Percentiles rank a stretch among this genome's conserved stretches.
Conservation (phyloP, 1,139 yeast species). For the Wickerhamomyces sp. region DNA sequence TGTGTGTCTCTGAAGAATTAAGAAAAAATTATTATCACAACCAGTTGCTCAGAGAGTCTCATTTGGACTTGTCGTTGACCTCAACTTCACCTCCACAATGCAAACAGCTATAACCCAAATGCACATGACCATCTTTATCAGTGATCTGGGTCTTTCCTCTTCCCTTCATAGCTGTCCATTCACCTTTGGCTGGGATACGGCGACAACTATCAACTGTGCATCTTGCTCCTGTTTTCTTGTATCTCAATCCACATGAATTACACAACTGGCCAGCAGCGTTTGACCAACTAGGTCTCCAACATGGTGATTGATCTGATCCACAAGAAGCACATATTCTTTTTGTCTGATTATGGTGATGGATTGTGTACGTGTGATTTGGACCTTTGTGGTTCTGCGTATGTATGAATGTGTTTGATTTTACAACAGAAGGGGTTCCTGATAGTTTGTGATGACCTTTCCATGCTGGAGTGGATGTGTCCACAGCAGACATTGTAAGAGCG, state of each 20-base stretch:
- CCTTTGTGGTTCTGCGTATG: slow-evolving; percentile 25
- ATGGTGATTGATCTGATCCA: slow-evolving; percentile 88
- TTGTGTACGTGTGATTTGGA: slow-evolving; percentile 24
- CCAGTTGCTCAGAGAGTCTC: too few species aligned
- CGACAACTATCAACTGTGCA: slow-evolving; percentile 74
- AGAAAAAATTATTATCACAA: neutral
- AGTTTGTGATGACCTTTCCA: slow-evolving; percentile 15
- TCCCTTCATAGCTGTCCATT: slow-evolving; percentile 84
- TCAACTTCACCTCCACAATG: slow-evolving; percentile 63
- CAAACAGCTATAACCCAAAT: slow-evolving; percentile 51
- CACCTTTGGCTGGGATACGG: slow-evolving; percentile 94
- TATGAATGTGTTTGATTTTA: slow-evolving; percentile 18
- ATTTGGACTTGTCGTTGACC: slow-evolving; percentile 28
- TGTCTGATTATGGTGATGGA: slow-evolving; percentile 23
- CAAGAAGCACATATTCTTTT: slow-evolving; percentile 81
- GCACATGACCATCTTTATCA: slow-evolving; percentile 26
- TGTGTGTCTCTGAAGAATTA: neutral
- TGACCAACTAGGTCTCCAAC: slow-evolving; percentile 99
- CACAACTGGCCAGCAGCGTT: slow-evolving; percentile 85
- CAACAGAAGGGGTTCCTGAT: slow-evolving; percentile 9
- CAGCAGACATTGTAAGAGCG: neutral
- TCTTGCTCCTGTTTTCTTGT: slow-evolving; percentile 89
- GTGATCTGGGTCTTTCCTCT: slow-evolving; percentile 51
- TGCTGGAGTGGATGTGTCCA: slow-evolving; percentile 6
- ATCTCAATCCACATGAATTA: slow-evolving; percentile 92